Conservation (phyloP, 371 early-diverging fungal genomes). For the Mortierella sp. region DNA sequence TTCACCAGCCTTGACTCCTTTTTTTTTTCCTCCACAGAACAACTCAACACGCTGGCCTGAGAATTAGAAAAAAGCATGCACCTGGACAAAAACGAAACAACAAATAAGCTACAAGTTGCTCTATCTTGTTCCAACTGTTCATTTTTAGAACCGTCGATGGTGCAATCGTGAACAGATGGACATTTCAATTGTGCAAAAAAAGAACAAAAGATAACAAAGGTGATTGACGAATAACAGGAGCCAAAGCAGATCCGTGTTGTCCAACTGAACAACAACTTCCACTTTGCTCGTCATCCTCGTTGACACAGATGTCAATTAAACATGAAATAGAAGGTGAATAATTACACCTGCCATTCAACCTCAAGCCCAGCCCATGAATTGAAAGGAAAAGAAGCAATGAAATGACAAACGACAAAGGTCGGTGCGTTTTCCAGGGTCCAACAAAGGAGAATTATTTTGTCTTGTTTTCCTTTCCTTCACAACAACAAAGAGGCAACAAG, state of each 20-base stretch:
- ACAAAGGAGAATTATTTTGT: background rate
- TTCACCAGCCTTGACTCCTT: background rate
- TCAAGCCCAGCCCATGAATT: background rate
- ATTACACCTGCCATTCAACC: background rate
- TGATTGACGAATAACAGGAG: background rate
- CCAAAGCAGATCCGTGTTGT: background rate
- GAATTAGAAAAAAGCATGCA: background rate
- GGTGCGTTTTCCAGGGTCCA: constrained; percentile 11
- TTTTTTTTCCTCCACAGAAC: background rate
- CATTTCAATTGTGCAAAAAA: background rate
- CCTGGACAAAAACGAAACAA: background rate
- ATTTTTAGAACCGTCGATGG: background rate
- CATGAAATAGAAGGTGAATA: background rate
- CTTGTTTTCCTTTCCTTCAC: background rate
- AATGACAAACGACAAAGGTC: background rate
- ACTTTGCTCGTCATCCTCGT: background rate
- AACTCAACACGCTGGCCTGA: background rate
- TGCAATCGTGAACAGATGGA: constrained; percentile 4
- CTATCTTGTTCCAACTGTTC: background rate
- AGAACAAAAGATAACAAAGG: background rate
- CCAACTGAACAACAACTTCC: constrained; percentile 8
- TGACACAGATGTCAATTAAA: background rate
- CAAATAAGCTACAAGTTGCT: no score
- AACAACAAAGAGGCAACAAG: background rate
- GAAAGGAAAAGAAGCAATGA: background rate